Conservation (phyloP, 441 rosid species). For the Pelargonium exstipulatum region DNA sequence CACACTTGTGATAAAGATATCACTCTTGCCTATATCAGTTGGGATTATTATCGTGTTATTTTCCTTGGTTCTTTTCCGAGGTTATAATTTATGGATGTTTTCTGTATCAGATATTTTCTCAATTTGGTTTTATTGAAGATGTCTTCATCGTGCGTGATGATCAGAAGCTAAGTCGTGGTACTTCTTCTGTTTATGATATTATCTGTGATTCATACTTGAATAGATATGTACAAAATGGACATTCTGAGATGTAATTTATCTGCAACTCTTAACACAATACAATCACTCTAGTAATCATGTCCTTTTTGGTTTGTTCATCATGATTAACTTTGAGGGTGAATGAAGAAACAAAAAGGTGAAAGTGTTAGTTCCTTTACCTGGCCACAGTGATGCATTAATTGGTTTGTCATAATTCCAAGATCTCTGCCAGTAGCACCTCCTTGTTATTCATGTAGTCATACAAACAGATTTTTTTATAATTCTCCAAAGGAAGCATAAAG, state of each 20-base stretch:
- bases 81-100: conserved; percentile 20
- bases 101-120: conserved; percentile 60
- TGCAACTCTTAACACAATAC: neutral
- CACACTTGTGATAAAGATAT: neutral
- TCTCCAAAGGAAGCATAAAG: neutral
- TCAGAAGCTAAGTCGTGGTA: conserved; percentile 67
- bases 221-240: neutral
- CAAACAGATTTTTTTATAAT: neutral
- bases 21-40: conserved; percentile 1
- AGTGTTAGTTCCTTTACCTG: neutral
- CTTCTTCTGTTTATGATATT: conserved; percentile 27
- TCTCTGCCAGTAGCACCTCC: neutral
- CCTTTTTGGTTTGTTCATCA: neutral
- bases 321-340: neutral
- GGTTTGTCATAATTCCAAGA: conserved; percentile 7
- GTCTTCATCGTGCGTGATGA: conserved; percentile 62
- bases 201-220: conserved; percentile 13
- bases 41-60: conserved; percentile 8
- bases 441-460: neutral
- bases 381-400: neutral
- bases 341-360: conserved; percentile 8
- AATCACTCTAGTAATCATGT: neutral
- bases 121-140: conserved; percentile 64
- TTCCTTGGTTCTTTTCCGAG: conserved; percentile 8
- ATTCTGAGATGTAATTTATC: conserved; percentile 8